Evolutionary conservation across 352 stramenopile genomes (phyloP).

Genomic region (Globisporangium acanthophoron): DNA sequence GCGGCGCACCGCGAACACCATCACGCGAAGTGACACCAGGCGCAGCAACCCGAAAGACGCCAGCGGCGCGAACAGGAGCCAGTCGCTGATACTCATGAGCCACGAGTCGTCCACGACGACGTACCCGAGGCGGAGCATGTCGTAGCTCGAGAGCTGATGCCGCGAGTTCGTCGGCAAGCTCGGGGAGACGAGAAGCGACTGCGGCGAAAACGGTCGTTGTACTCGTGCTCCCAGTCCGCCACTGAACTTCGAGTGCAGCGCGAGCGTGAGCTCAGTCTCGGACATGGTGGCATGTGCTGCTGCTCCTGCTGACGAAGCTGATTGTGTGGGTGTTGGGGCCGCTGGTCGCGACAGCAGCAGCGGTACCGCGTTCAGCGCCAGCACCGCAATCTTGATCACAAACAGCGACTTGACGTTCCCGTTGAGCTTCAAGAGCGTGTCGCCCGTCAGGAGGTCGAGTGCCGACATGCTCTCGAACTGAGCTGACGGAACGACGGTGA

Average conservation of each 20-base stretch:
- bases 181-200: not conserved
- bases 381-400: conserved; percentile 34
- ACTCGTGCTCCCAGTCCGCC: not conserved
- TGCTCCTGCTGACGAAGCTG: not conserved
- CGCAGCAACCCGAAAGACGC: conserved; percentile 16
- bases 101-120: conserved; percentile 23
- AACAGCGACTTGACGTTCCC: conserved; percentile 30
- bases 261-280: conserved; percentile 7
- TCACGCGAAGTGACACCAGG: conserved; percentile 26
- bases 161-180: not conserved
- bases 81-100: conserved; percentile 25
- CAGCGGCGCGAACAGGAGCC: conserved; percentile 21
- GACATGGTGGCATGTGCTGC: not conserved
- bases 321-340: conserved; percentile 6
- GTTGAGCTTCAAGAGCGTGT: conserved; percentile 22
- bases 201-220: too few species aligned
- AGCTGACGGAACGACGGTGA: conserved; percentile 18
- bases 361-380: conserved; percentile 30
- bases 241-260: not conserved
- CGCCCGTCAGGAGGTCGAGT: conserved; percentile 31
- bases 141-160: conserved; percentile 23
- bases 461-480: conserved; percentile 24
- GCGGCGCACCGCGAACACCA: conserved; percentile 13
- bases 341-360: conserved; percentile 21
- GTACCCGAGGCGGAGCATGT: conserved; percentile 31